Evolutionary conservation across 2,329 filamentous ascomycete species (phyloP), one percentile per base, ranked within the genome.

Genomic region (Talaromyces sp.): DNA sequence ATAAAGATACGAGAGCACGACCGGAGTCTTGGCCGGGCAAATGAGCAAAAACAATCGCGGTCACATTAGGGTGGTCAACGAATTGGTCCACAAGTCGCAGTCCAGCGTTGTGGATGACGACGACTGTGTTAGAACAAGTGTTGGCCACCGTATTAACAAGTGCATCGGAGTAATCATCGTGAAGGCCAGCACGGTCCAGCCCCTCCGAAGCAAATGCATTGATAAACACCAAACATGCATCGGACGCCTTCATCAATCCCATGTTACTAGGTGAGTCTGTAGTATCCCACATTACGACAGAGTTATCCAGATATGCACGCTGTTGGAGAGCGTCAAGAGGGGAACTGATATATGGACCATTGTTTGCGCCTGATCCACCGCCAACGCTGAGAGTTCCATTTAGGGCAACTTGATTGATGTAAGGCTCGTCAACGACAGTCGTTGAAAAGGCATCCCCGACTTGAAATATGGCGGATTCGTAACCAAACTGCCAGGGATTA

Each of bases 191-290:
- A n/a, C 79, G 72, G 64, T 82, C 81, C n/a, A 65, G 70, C 51
- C 74, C 78, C 68, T 83, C 81, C 2, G 73, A 70, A 0, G 80
- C 79, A 70, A 73, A 82, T 14, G 70, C 83, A 82, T 87, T 87
- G 62, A 87, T 75, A 72, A 87, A 84, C 34, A 87, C 84, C 14
- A 87, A 74, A 70, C 78, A 81, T 10, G 84, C 82, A 9, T 80
- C 76, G 7, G 78, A 50, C 12, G 36, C 36, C 16, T 40, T 16
- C 36, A 40, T 40, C 14, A 40, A 40, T n/a, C 36, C 36, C 14
- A 40, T n/a, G 16, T n/a, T 40, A 7, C 14, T 75, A 0, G 79
- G 56, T 31, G 78, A 76, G 28, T 70, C 61, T 31, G 61, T 53
- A 10, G 62, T 61, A 7, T 61, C 33, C 14, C 61, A 31, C 6